Evolutionary conservation across 2,329 filamentous ascomycete species (phyloP).

Genomic region (Chaetomium olivaceum): DNA sequence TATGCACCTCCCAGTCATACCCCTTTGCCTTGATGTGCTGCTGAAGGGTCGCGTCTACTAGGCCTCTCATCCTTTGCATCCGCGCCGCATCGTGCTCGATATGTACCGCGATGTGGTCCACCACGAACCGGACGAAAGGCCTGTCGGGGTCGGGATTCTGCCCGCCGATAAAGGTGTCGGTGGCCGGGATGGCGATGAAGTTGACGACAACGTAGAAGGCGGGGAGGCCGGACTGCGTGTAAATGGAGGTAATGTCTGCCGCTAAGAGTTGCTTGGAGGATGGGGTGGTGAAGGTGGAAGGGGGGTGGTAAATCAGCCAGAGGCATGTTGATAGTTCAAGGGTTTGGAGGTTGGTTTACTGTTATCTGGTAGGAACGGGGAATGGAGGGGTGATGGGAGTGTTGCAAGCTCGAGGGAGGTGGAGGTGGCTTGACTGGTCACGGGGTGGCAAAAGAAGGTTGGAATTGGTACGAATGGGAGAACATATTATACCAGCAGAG

Average conservation of each 20-base stretch:
- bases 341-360: background rate
- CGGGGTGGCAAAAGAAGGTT: background rate
- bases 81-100: background rate
- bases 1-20: conserved; percentile 47
- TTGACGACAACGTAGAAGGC: conserved; percentile 30
- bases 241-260: conserved; percentile 24
- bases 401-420: background rate
- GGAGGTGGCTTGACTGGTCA: background rate
- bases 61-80: background rate
- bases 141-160: conserved; percentile 9
- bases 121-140: conserved; percentile 27
- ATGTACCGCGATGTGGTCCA: conserved; percentile 28
- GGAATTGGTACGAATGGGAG: background rate
- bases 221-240: conserved; percentile 24
- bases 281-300: conserved; percentile 22
- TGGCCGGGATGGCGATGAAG: conserved; percentile 20
- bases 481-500: background rate
- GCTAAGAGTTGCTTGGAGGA: conserved; percentile 23
- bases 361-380: too few relatives aligned
- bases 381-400: background rate
- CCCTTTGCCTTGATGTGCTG: conserved; percentile 45
- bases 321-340: conserved; percentile 23
- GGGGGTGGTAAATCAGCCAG: conserved; percentile 31
- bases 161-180: conserved; percentile 27
- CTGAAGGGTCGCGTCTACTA: conserved; percentile 40